Percentiles rank a stretch among this genome's conserved stretches.
These are phyloP conservation scores for Chenopodium album DNA, from an alignment of 148 eudicot genomes.

Conservation along the genomic window DNA sequence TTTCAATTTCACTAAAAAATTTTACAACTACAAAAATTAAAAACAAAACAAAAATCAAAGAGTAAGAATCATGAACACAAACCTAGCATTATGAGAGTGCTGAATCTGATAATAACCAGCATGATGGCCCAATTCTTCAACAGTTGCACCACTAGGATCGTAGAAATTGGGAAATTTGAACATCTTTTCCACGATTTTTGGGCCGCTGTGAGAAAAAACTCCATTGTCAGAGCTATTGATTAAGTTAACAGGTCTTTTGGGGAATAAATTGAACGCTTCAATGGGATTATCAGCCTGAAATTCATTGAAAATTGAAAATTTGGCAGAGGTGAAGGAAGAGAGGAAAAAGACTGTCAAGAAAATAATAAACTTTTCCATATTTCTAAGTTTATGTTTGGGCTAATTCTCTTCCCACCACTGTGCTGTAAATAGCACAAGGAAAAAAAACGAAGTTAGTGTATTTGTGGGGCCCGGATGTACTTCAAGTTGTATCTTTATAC, in stretches of 20 bases:
- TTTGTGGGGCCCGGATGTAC: too few species aligned
- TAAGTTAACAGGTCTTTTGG: constrained; percentile 52
- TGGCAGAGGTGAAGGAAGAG: constrained; percentile 29
- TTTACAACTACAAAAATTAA: too few species aligned
- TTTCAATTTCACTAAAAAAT: neutral
- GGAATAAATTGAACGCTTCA: constrained; percentile 67
- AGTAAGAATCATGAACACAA: neutral
- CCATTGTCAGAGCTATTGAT: constrained; percentile 26
- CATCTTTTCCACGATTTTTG: constrained; percentile 57
- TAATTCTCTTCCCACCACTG: too few species aligned
- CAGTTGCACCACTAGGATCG: constrained; percentile 36
- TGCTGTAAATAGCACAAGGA: too few species aligned
- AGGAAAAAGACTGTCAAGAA: constrained; percentile 14
- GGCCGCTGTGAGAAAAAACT: neutral
- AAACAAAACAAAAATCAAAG: neutral
- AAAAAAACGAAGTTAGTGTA: too few species aligned
- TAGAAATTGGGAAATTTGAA: constrained; percentile 58
- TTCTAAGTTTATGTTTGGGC: neutral
- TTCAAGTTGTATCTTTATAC: too few species aligned
- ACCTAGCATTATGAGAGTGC: constrained; percentile 80
- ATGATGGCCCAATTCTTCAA: constrained; percentile 78
- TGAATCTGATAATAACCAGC: constrained; percentile 78
- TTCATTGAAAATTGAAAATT: neutral
- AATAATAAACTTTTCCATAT: constrained; percentile 24
- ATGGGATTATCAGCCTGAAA: constrained; percentile 43